Evolutionary conservation across 305 asterid species (phyloP).

Genomic region (Fraxinus ornus): DNA sequence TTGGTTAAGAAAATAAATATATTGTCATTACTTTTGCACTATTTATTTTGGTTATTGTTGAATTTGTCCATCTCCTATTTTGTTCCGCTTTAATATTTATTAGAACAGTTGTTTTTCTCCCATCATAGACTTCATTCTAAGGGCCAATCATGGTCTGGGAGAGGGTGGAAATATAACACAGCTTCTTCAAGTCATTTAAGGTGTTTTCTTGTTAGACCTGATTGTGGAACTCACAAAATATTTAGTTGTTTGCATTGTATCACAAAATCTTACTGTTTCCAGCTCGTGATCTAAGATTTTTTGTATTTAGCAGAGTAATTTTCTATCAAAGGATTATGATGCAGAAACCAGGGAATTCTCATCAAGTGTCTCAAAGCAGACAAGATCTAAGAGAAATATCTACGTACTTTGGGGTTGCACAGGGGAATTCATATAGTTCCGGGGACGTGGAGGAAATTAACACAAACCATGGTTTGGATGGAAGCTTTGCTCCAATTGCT

Average conservation of each 20-base stretch:
- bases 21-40: not conserved
- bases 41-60: too few relatives aligned
- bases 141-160: not conserved
- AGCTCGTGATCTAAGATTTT: not conserved
- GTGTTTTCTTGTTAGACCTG: too few relatives aligned
- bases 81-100: too few relatives aligned
- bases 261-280: not conserved
- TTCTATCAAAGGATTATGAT: slow-evolving; percentile 1
- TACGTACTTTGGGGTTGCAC: not conserved
- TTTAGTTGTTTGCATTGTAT: not conserved
- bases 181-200: not conserved
- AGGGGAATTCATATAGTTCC: not conserved
- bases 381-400: slow-evolving; percentile 18
- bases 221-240: too few relatives aligned
- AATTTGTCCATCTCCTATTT: too few relatives aligned
- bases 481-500: not conserved
- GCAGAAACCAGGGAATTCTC: slow-evolving; percentile 2
- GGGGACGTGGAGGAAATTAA: not conserved
- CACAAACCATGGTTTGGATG: not conserved
- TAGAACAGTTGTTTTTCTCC: too few relatives aligned
- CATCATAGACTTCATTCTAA: not conserved
- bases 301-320: slow-evolving; percentile 14
- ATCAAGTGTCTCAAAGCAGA: slow-evolving; percentile 12
- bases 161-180: not conserved
- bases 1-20: not conserved